These are phyloP conservation scores for Diaporthe sp. DNA, from an alignment of 2,329 filamentous ascomycete genomes.

Conservation along the genomic window DNA sequence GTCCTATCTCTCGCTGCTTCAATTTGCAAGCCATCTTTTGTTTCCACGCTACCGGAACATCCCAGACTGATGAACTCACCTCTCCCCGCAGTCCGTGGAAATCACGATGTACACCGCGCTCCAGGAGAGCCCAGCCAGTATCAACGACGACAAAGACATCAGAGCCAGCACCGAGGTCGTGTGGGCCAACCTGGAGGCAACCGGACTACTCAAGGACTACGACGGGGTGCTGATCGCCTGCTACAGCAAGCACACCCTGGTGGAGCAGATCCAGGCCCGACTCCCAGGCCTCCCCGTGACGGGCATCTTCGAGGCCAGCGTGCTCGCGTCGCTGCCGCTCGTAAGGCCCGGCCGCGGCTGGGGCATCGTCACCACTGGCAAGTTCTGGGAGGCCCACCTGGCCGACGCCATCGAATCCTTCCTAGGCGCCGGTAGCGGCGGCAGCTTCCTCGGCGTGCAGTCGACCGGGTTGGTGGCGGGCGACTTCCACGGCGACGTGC, in stretches of 20 bases:
- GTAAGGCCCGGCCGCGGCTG: conserved; percentile 65
- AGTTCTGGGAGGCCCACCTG: conserved; percentile 84
- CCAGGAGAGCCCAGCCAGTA: conserved; percentile 75
- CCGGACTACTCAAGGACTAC: conserved; percentile 60
- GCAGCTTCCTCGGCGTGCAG: conserved; percentile 80
- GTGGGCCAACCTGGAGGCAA: conserved; percentile 63
- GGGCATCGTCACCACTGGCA: conserved; percentile 91
- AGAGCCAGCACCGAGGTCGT: conserved; percentile 73
- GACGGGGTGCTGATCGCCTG: conserved; percentile 90
- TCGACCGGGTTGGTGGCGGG: conserved; percentile 85
- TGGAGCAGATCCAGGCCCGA: conserved; percentile 64
- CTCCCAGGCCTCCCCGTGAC: conserved; percentile 66
- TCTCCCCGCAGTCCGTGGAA: conserved; percentile 57
- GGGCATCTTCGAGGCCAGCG: conserved; percentile 90
- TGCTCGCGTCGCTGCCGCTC: conserved; percentile 74
- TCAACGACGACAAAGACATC: conserved; percentile 82
- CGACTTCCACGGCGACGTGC: conserved; percentile 80
- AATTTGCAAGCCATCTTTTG: neutral
- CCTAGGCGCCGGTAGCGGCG: conserved; percentile 63
- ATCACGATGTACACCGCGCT: conserved; percentile 78
- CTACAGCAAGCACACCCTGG: conserved; percentile 87
- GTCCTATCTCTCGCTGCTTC: neutral
- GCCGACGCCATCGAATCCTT: conserved; percentile 74
- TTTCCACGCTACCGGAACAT: neutral
- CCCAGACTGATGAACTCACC: neutral